A percentile compares a stretch with the other conserved stretches of the same genome.
These are phyloP conservation scores for Aspergillus glaucus DNA, from an alignment of 2,329 filamentous ascomycete genomes.

Conservation along the genomic window DNA sequence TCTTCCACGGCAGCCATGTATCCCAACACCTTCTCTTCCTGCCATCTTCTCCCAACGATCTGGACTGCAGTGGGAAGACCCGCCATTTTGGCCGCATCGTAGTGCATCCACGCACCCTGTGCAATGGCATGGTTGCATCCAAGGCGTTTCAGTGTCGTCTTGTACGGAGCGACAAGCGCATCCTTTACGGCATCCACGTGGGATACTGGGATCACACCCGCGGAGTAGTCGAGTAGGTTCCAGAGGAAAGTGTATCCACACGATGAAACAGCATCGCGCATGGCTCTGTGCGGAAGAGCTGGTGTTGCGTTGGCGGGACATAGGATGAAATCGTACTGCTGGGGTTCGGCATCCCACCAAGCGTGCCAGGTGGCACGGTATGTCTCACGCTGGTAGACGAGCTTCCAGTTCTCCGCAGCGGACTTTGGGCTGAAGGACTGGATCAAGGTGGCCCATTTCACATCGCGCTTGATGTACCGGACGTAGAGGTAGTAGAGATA, in stretches of 20 bases:
- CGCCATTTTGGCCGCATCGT: constrained; percentile 76
- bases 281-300: constrained; percentile 77
- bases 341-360: constrained; percentile 69
- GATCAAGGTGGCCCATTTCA: constrained; percentile 71
- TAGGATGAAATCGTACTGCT: constrained; percentile 72
- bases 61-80: constrained; percentile 83
- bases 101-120: constrained; percentile 75
- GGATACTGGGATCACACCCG: constrained; percentile 76
- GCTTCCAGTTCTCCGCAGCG: constrained; percentile 73
- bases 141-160: constrained; percentile 26
- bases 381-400: constrained; percentile 68
- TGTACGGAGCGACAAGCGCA: constrained; percentile 52
- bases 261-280: constrained; percentile 76
- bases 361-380: constrained; percentile 74
- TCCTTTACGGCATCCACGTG: constrained; percentile 69
- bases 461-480: constrained; percentile 71
- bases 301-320: constrained; percentile 86
- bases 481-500: constrained; percentile 86
- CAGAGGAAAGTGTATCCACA: constrained; percentile 94
- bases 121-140: constrained; percentile 69
- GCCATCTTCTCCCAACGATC: constrained; percentile 68
- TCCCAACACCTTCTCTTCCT: constrained; percentile 82
- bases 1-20: constrained; percentile 74
- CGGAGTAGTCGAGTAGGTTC: constrained; percentile 84
- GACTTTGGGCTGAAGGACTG: constrained; percentile 67